phyloP scores from a whole-genome alignment of 2,329 filamentous ascomycete genomes.

The Talaromyces sp. region DNA sequence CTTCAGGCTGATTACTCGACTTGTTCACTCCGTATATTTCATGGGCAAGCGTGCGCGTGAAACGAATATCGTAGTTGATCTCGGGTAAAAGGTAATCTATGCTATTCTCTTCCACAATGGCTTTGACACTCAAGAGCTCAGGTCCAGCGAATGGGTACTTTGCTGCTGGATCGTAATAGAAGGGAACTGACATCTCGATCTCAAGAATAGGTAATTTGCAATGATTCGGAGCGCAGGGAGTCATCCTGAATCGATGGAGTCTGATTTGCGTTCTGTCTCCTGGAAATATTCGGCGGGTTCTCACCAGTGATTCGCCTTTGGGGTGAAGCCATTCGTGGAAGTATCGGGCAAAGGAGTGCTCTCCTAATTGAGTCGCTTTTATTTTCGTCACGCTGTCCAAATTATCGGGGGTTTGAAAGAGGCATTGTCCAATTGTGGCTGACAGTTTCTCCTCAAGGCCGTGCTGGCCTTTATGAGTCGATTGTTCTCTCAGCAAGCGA shows the following conservation, averaged over 20 bases:
- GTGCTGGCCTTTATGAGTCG: background rate
- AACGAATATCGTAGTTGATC: conserved; percentile 37
- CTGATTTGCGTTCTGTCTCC: conserved; percentile 19
- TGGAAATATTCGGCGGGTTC: conserved; percentile 23
- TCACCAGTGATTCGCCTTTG: conserved; percentile 31
- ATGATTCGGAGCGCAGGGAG: conserved; percentile 28
- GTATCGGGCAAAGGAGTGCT: conserved; percentile 28
- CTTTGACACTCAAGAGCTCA: conserved; percentile 29
- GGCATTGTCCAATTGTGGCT: conserved; percentile 37
- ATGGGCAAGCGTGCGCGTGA: conserved; percentile 32
- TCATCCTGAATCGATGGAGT: conserved; percentile 31
- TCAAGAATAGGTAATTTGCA: conserved; percentile 33
- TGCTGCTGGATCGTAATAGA: background rate
- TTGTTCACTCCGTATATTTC: conserved; percentile 25
- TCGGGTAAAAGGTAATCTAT: conserved; percentile 41
- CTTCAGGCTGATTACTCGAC: conserved; percentile 17
- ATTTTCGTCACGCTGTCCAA: conserved; percentile 22
- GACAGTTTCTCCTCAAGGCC: conserved; percentile 33
- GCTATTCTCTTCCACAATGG: conserved; percentile 29
- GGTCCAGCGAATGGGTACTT: conserved; percentile 16
- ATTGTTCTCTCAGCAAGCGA: conserved; percentile 27
- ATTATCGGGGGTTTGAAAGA: conserved; percentile 27
- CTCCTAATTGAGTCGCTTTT: conserved; percentile 32
- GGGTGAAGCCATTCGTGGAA: conserved; percentile 35
- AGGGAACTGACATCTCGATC: conserved; percentile 24